Conservation (phyloP, 73 alveolate genomes). For the Paramecium sonneborni region DNA sequence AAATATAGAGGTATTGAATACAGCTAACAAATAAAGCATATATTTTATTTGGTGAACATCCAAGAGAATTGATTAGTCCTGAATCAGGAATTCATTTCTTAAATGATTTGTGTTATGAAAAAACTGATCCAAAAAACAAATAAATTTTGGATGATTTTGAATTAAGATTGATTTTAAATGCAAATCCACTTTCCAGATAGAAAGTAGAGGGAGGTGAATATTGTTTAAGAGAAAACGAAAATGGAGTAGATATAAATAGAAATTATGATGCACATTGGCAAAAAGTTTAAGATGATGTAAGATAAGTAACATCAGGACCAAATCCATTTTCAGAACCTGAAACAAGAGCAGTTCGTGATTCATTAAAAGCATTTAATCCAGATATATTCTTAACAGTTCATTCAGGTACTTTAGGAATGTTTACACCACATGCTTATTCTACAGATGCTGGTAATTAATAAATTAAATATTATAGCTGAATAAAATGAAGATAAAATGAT, state of each 20-base stretch:
- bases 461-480: not conserved
- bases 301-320: constrained; percentile 66
- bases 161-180: constrained; percentile 64
- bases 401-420: constrained; percentile 70
- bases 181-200: constrained; percentile 73
- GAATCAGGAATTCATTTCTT: constrained; percentile 74
- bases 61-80: constrained; percentile 77
- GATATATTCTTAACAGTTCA: constrained; percentile 74
- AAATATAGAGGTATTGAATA: constrained; percentile 24
- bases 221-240: constrained; percentile 73
- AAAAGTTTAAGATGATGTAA: constrained; percentile 31
- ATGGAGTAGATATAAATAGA: constrained; percentile 77
- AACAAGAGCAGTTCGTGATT: constrained; percentile 62
- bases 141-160: constrained; percentile 44
- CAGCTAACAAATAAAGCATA: constrained; percentile 1
- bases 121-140: not conserved
- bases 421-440: constrained; percentile 72
- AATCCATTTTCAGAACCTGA: constrained; percentile 77
- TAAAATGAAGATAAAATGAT: constrained; percentile 47
- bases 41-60: constrained; percentile 78
- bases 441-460: constrained; percentile 1
- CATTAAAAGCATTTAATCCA: constrained; percentile 63
- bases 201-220: constrained; percentile 75
- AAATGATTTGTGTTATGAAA: constrained; percentile 55
- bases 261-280: constrained; percentile 80